These are phyloP conservation scores for Fraxinus albicans DNA, from an alignment of 305 asterid genomes.

Conservation along the genomic window DNA sequence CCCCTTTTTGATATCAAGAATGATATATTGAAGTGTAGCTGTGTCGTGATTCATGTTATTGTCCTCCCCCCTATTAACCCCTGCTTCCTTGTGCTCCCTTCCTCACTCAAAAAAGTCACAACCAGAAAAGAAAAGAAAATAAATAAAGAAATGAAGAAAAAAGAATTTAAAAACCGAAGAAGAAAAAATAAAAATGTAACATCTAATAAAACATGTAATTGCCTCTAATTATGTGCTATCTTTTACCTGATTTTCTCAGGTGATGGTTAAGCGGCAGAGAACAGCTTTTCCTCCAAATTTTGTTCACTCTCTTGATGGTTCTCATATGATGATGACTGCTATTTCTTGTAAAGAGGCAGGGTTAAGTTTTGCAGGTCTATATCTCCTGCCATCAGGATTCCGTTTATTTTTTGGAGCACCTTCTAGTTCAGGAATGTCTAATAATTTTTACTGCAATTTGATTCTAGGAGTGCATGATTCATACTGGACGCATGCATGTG, in stretches of 20 bases:
- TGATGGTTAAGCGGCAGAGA: slow-evolving; percentile 84
- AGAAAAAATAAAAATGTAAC: background rate
- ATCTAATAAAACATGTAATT: background rate
- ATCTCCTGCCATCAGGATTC: background rate
- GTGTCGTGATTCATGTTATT: slow-evolving; percentile 2
- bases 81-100: background rate
- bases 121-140: background rate
- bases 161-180: background rate
- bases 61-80: background rate
- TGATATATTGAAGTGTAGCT: background rate
- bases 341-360: slow-evolving; percentile 87
- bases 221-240: slow-evolving; percentile 6
- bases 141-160: background rate
- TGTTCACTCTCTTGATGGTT: slow-evolving; percentile 93
- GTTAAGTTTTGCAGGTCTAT: slow-evolving; percentile 68
- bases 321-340: slow-evolving; percentile 99
- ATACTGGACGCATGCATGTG: slow-evolving; percentile 97
- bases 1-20: background rate
- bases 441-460: slow-evolving; percentile 18
- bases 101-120: background rate
- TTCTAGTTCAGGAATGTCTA: background rate
- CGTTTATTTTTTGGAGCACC: background rate
- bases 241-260: slow-evolving; percentile 42
- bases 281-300: slow-evolving; percentile 95
- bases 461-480: slow-evolving; percentile 94